Base-by-base conservation (phyloP, 148 eudicot genomes). In the Silene conica region DNA sequence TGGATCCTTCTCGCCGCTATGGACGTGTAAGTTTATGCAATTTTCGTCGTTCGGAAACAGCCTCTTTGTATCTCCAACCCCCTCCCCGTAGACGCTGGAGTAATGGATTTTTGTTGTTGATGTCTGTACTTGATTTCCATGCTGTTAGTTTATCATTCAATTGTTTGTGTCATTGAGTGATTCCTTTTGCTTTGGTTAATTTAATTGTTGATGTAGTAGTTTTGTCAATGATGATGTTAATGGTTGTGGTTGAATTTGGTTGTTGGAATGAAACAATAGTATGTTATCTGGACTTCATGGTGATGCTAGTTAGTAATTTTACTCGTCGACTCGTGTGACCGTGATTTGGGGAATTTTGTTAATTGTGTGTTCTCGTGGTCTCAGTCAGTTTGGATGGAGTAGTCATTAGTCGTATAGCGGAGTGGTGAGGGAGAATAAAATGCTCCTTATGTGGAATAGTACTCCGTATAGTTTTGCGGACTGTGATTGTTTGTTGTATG, bases 21-120 rank as follows among this genome's bases (percentile, higher is more conserved):
- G 92, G 86, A 76, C 89, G 92, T 70, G 92, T 88, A 88, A 86
- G 89, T 88, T 76, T 22, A 69, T 2, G 7, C n/a, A 38, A 14
- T 41, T 16, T 66, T 19, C 8, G 38, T 12, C 22, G 1, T 28
- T 63, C 43, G 0, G 43, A 38, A 38, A 38, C 43, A 5, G 43
- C 9, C 43, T 38, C 43, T 38, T 38, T 38, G 43, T 38, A 38
- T 38, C 43, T 6, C 43, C 43, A 0, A 38, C 43, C 43, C 43
- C 43, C 43, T 38, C 0, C 43, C 43, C 43, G 43, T 16, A 16
- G 38, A 5, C 14, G 16, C 6, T 76, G 28, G 34, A 12, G 38
- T 55, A 14, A 26, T 31, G 11, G 43, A 3, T 52, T 38, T 2
- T 41, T 67, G 31, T 38, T 15, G 69, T 67, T 72, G 52, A 60